Evolutionary conservation across 495 filamentous ascomycete genomes (phyloP).

Genomic region (Tuber microsphaerosporum): DNA sequence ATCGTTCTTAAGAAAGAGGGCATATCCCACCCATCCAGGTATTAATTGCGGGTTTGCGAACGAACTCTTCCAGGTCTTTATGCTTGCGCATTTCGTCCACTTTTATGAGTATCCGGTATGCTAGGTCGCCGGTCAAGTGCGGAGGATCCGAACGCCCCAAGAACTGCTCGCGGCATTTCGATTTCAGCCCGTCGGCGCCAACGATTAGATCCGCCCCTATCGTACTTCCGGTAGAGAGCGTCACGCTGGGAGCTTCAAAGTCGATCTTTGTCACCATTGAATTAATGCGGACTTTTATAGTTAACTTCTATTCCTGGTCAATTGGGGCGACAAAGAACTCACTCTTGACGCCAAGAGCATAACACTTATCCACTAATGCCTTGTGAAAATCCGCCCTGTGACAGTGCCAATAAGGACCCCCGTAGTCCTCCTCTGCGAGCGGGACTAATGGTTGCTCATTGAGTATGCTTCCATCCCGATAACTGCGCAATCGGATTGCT

Average conservation of each 20-base stretch:
- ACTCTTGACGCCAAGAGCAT: constrained; percentile 44
- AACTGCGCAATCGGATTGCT: constrained; percentile 27
- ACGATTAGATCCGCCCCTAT: constrained; percentile 50
- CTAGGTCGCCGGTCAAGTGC: constrained; percentile 54
- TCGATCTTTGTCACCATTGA: constrained; percentile 44
- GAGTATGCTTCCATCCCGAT: constrained; percentile 42
- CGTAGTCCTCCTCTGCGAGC: constrained; percentile 45
- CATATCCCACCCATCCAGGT: constrained; percentile 57
- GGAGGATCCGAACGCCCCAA: constrained; percentile 46
- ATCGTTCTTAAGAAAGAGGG: neutral
- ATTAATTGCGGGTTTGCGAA: constrained; percentile 54
- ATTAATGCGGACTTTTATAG: constrained; percentile 36
- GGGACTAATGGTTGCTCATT: constrained; percentile 39
- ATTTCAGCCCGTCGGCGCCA: constrained; percentile 54
- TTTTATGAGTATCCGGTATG: constrained; percentile 54
- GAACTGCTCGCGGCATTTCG: constrained; percentile 46
- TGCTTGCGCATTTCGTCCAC: constrained; percentile 49
- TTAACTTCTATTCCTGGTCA: neutral
- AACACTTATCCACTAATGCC: constrained; percentile 44
- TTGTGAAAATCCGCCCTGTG: constrained; percentile 51
- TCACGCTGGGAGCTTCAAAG: constrained; percentile 44
- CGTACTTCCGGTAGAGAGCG: constrained; percentile 40
- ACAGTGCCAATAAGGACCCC: constrained; percentile 46
- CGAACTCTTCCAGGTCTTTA: constrained; percentile 45
- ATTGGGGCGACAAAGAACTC: constrained; percentile 4